These are phyloP conservation scores for Xylariales sp. DNA, from an alignment of 2,329 filamentous ascomycete genomes.

Conservation along the genomic window DNA sequence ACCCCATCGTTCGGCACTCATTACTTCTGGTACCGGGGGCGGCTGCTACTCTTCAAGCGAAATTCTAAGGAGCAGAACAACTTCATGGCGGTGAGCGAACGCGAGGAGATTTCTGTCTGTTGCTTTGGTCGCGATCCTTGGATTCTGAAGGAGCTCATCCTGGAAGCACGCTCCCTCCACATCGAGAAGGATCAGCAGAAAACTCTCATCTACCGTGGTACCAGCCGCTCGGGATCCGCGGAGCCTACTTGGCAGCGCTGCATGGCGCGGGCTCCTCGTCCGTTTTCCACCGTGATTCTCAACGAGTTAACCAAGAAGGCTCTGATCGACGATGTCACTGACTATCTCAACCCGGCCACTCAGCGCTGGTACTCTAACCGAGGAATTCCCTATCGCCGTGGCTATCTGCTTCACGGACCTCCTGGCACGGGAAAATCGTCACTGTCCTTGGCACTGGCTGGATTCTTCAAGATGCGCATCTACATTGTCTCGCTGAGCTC, in stretches of 20 bases:
- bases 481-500: conserved; percentile 70
- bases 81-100: conserved; percentile 40
- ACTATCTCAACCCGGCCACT: conserved; percentile 59
- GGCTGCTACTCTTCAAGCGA: conserved; percentile 54
- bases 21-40: conserved; percentile 63
- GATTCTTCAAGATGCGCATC: conserved; percentile 65
- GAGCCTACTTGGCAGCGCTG: conserved; percentile 57
- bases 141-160: conserved; percentile 57
- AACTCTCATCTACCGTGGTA: conserved; percentile 62
- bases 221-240: conserved; percentile 30
- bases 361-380: conserved; percentile 78
- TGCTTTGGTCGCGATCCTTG: conserved; percentile 58
- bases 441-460: conserved; percentile 65
- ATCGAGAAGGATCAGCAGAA: conserved; percentile 55
- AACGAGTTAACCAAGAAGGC: conserved; percentile 55
- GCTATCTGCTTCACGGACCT: conserved; percentile 77
- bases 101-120: conserved; percentile 55
- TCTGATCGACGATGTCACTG: conserved; percentile 55
- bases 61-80: conserved; percentile 37
- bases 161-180: conserved; percentile 53
- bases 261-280: conserved; percentile 55
- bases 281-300: conserved; percentile 62
- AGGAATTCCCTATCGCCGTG: conserved; percentile 80
- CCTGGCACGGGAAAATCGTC: conserved; percentile 78
- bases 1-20: conserved; percentile 65